These are phyloP conservation scores for Pisolithus marmoratus DNA, from an alignment of 768 basidiomycete species.

Conservation along the genomic window DNA sequence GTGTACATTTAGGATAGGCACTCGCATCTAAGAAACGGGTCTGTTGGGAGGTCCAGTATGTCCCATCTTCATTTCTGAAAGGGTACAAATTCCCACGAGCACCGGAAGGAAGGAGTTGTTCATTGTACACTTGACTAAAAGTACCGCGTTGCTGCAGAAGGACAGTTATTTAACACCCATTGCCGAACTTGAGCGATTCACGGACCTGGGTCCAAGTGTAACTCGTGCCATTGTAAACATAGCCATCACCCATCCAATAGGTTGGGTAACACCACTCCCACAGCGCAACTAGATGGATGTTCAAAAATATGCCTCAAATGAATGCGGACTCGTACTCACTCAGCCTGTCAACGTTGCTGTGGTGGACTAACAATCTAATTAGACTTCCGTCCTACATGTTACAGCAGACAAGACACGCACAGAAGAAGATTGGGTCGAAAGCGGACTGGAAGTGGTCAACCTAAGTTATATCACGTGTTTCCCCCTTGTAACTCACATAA, in stretches of 20 bases:
- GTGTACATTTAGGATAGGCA: slow-evolving; percentile 18
- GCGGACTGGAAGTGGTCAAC: slow-evolving; percentile 10
- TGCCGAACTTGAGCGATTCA: not conserved
- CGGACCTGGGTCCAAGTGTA: slow-evolving; percentile 21
- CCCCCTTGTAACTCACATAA: slow-evolving; percentile 12
- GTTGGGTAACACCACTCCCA: slow-evolving; percentile 26
- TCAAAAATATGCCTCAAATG: not conserved
- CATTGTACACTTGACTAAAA: slow-evolving; percentile 17
- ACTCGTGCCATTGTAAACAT: slow-evolving; percentile 4
- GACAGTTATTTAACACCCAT: not conserved
- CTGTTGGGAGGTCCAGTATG: slow-evolving; percentile 21
- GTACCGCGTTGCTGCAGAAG: slow-evolving; percentile 14
- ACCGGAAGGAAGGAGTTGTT: slow-evolving; percentile 14
- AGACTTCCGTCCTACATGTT: not conserved
- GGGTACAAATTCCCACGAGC: slow-evolving; percentile 15
- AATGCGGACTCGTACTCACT: slow-evolving; percentile 5
- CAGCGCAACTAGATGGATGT: slow-evolving; percentile 15
- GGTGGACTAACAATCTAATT: slow-evolving; percentile 15
- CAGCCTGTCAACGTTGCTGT: slow-evolving; percentile 19
- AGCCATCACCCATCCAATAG: slow-evolving; percentile 25
- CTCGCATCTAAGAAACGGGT: slow-evolving; percentile 17
- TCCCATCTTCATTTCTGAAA: slow-evolving; percentile 18
- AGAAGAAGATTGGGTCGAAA: slow-evolving; percentile 22
- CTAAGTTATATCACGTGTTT: not conserved
- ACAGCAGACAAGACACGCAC: slow-evolving; percentile 6